Conservation (phyloP, 2,329 filamentous ascomycete genomes). For the Beauveria asiatica region DNA sequence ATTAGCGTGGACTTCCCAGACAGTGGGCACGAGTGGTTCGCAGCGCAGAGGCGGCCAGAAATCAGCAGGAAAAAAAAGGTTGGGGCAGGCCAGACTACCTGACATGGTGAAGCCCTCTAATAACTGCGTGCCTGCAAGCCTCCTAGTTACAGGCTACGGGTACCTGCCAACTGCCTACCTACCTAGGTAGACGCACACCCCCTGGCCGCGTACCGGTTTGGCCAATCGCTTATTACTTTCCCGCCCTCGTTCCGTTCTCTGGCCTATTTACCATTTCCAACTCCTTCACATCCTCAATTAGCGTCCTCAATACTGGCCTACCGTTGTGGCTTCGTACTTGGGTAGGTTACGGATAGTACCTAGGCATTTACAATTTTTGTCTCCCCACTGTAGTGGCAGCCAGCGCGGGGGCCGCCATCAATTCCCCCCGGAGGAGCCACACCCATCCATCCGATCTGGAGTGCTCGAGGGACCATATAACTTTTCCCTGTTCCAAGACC, state of each 20-base stretch:
- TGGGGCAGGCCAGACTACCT: slow-evolving; percentile 10
- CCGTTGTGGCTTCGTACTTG: not conserved
- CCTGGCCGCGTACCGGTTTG: slow-evolving; percentile 2
- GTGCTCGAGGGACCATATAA: slow-evolving; percentile 6
- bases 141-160: not conserved
- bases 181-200: not conserved
- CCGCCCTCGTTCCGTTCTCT: not conserved
- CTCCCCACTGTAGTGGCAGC: too few relatives aligned
- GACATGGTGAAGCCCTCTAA: slow-evolving; percentile 4
- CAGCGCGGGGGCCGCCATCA: not conserved
- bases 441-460: slow-evolving; percentile 7
- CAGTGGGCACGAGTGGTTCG: too few relatives aligned
- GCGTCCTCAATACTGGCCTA: not conserved
- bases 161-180: not conserved
- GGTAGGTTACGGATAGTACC: too few relatives aligned
- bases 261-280: not conserved
- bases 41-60: not conserved
- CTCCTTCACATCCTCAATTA: not conserved
- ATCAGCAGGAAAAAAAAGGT: not conserved
- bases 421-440: not conserved
- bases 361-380: too few relatives aligned
- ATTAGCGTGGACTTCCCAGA: not conserved
- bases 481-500: not conserved
- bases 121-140: not conserved
- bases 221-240: not conserved